Base-by-base conservation (phyloP, 345 rosid genomes). In the Microcos paniculata region DNA sequence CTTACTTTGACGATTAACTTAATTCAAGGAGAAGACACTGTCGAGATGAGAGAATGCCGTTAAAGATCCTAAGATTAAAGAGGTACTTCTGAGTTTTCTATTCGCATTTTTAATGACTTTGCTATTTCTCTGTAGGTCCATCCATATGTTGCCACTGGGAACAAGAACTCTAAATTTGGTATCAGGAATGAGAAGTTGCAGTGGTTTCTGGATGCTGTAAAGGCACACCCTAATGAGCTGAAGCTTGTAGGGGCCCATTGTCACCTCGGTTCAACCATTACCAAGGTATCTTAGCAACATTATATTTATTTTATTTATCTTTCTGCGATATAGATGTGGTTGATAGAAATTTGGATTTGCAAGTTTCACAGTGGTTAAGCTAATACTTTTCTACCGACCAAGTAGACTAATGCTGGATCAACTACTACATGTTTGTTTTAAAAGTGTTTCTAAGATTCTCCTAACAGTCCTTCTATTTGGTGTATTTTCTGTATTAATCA, bases 161-260 rank as follows among this genome's bases (percentile, higher is more conserved):
- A 96, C 84, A 94, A 96, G 85, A 96, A 90, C 86, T 94, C 99
- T 38, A 96, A 96, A 86, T 94, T 96, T 78, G 99, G 99, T 52
- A 96, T 96, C 62, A 89, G 99, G 88, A 96, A 96, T 71, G 97
- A 96, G 90, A 96, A 94, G 84, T 84, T 96, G 87, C 98, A 91
- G 74, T 96, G 98, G 98, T 96, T 96, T 90, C 88, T 96, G 52
- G 99, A 96, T 83, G 87, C 91, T 80, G 95, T 94, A 38, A 93
- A 92, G 85, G 91, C 95, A 64, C 95, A 94, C 80, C 89, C 94
- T 28, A 80, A 84, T 12, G 97, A 96, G 86, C 87, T 96, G 62
- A 91, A 92, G 87, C 98, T 96, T 82, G 98, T 92, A 8, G 98
- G 99, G 24, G 97, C 90, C 19, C 98, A 96, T 82, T 96, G 99